These are phyloP conservation scores for Scenedesmus sp. DNA, from an alignment of 163 green algal genomes.

Conservation along the genomic window DNA sequence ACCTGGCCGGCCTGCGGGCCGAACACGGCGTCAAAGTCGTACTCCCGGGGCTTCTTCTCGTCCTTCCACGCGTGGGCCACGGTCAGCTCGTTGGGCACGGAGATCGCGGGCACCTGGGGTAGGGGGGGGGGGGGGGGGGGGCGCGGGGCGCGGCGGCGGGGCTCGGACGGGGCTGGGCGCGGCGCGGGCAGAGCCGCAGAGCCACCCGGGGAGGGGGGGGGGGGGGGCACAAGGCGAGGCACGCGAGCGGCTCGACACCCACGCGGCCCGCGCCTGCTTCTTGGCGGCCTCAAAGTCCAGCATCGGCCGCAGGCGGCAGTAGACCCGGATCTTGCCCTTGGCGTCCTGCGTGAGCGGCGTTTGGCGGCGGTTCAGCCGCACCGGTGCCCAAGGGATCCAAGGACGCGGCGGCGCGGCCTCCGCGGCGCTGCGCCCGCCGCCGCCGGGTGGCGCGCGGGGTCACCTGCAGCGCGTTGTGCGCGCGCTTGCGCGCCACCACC, in stretches of 20 bases:
- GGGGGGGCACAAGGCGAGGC: too few relatives aligned
- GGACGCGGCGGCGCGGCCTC: too few relatives aligned
- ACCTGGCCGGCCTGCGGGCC: not conserved
- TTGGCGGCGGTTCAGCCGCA: too few relatives aligned
- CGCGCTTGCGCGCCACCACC: constrained; percentile 47
- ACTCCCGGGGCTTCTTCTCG: constrained; percentile 88
- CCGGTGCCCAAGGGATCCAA: too few relatives aligned
- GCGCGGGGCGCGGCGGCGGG: too few relatives aligned
- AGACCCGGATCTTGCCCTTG: constrained; percentile 97
- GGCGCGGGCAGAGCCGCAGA: too few relatives aligned
- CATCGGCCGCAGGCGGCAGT: constrained; percentile 88
- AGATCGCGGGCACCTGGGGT: constrained; percentile 62
- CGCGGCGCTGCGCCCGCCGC: too few relatives aligned
- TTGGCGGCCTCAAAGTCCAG: constrained; percentile 80
- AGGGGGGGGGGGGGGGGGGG: not conserved
- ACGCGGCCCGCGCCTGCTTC: constrained; percentile 15
- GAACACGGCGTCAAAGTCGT: constrained; percentile 93
- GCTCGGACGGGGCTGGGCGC: too few relatives aligned
- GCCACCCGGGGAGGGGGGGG: too few relatives aligned
- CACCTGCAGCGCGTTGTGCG: constrained; percentile 45
- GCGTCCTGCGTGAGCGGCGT: constrained; percentile 74
- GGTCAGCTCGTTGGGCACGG: constrained; percentile 91
- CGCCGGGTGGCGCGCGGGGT: too few relatives aligned
- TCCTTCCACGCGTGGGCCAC: constrained; percentile 91
- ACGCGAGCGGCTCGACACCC: too few relatives aligned